phyloP scores from a whole-genome alignment of 345 rosid genomes.

The Melaleuca alternifolia region DNA sequence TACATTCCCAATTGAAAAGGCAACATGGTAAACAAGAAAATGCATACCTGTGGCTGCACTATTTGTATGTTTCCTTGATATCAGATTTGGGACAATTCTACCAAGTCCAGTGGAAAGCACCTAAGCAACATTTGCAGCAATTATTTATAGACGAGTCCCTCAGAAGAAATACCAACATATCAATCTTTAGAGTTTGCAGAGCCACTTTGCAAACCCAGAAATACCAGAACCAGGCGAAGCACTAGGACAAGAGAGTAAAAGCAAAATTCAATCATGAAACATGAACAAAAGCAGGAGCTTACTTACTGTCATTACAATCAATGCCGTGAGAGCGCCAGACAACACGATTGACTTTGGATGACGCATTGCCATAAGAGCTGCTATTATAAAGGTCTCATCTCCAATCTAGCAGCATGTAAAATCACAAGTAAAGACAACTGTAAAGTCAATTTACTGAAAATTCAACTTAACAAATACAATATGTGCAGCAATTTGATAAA shows the following conservation, averaged over 20 bases:
- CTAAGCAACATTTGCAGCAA: slow-evolving; percentile 24
- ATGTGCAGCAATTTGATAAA: neutral
- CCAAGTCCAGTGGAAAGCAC: slow-evolving; percentile 99
- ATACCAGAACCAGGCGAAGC: neutral
- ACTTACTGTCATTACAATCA: slow-evolving; percentile 96
- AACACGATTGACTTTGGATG: slow-evolving; percentile 91
- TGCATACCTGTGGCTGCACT: slow-evolving; percentile 88
- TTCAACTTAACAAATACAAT: neutral
- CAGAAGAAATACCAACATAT: neutral
- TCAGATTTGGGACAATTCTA: slow-evolving; percentile 96
- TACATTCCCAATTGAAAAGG: neutral
- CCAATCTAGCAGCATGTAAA: slow-evolving; percentile 53
- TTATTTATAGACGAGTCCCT: neutral
- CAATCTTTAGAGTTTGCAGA: neutral
- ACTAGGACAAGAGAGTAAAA: neutral
- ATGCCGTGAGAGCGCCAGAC: slow-evolving; percentile 87
- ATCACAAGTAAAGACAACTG: neutral
- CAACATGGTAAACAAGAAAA: neutral
- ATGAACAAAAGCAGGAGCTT: neutral
- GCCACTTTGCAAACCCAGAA: neutral
- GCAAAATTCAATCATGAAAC: neutral
- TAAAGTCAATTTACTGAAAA: neutral
- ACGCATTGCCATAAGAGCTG: slow-evolving; percentile 99
- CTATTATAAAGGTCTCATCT: slow-evolving; percentile 98
- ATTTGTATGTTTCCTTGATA: slow-evolving; percentile 97